Percentiles rank a stretch among this genome's conserved stretches.
Evolutionary conservation across 139 green algal genomes (phyloP).

Genomic region (Closterium sp.): DNA sequence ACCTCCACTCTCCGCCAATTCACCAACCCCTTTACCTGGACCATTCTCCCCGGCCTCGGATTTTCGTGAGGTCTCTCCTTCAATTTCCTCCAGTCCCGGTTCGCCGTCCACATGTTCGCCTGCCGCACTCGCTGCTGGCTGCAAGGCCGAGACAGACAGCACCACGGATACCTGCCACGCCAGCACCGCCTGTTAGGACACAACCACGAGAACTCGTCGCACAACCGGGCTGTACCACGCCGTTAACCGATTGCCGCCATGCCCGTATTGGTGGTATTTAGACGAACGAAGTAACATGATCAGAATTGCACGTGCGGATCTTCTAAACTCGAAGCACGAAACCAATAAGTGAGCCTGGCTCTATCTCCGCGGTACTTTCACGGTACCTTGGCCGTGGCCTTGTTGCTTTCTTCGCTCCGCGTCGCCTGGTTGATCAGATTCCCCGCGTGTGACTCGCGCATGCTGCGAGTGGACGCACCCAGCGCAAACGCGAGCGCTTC

Average conservation of each 20-base stretch:
- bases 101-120: not conserved
- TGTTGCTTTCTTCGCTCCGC: not conserved
- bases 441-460: not conserved
- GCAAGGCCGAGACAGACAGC: not conserved
- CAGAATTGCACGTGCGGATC: no score
- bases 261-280: not conserved
- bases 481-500: slow-evolving; percentile 30
- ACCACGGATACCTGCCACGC: not conserved
- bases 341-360: not conserved
- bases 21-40: not conserved
- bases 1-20: not conserved
- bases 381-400: not conserved
- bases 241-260: not conserved
- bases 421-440: slow-evolving; percentile 19
- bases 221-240: not conserved
- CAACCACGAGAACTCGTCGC: not conserved
- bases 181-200: not conserved
- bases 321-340: not conserved
- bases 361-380: not conserved
- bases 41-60: not conserved
- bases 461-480: slow-evolving; percentile 7
- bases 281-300: no score
- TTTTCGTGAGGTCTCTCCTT: not conserved
- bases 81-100: not conserved
- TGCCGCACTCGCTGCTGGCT: not conserved